These are phyloP conservation scores for Persicaria tinctoria DNA, from an alignment of 148 eudicot genomes.

Conservation along the genomic window DNA sequence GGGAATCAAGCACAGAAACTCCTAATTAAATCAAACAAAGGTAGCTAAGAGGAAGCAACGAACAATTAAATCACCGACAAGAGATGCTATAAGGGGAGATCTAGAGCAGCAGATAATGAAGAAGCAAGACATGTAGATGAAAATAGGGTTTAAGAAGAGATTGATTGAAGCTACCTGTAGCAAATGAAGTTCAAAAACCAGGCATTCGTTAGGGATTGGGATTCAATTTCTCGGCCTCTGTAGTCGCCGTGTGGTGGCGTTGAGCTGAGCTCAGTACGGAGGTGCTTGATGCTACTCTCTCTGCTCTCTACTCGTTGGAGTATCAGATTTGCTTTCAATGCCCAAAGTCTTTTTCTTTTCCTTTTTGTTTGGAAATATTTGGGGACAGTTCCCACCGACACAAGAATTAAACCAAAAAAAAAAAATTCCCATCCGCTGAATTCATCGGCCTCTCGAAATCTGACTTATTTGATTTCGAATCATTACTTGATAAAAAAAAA, in stretches of 20 bases:
- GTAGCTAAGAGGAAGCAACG: background rate
- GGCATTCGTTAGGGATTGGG: slow-evolving; percentile 1
- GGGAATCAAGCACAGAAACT: background rate
- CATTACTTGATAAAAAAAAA: too few species aligned
- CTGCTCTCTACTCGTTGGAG: too few species aligned
- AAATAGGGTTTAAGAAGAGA: slow-evolving; percentile 1
- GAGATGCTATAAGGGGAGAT: background rate
- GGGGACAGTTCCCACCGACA: too few species aligned
- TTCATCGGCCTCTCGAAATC: too few species aligned
- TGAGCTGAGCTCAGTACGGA: background rate
- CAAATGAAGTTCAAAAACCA: slow-evolving; percentile 4
- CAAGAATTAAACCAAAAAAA: too few species aligned
- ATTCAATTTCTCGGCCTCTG: background rate
- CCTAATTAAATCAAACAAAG: background rate
- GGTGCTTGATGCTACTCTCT: background rate
- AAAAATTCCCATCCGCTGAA: too few species aligned
- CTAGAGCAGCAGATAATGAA: background rate
- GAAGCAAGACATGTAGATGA: background rate
- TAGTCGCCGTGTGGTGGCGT: background rate
- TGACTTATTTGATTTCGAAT: too few species aligned
- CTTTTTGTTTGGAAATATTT: background rate
- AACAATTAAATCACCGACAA: background rate
- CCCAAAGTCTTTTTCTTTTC: background rate
- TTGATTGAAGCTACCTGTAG: background rate
- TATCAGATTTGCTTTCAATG: slow-evolving; percentile 4